phyloP scores from a whole-genome alignment of 805 yeast genomes.

The Candida michaelii region DNA sequence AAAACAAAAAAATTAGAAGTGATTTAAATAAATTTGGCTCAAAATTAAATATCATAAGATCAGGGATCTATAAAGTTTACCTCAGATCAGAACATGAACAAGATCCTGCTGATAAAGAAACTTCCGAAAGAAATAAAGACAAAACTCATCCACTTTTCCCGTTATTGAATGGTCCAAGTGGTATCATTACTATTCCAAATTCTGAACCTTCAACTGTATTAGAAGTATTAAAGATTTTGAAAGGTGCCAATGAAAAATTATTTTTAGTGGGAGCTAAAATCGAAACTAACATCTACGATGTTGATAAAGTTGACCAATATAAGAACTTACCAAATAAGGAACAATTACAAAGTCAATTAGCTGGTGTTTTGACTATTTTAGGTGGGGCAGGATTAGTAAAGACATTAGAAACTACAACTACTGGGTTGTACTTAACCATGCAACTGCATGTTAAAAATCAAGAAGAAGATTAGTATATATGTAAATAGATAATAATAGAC shows the following conservation, averaged over 20 bases:
- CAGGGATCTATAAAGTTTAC: slow-evolving; percentile 70
- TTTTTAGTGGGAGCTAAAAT: slow-evolving; percentile 84
- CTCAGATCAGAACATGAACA: slow-evolving; percentile 64
- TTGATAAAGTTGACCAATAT: slow-evolving; percentile 56
- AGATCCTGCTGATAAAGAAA: slow-evolving; percentile 72
- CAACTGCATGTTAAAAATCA: slow-evolving; percentile 39
- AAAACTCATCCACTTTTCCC: slow-evolving; percentile 66
- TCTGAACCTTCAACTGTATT: slow-evolving; percentile 71
- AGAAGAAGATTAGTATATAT: slow-evolving; percentile 6
- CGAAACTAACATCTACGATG: slow-evolving; percentile 56
- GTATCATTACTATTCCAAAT: slow-evolving; percentile 65
- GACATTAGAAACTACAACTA: slow-evolving; percentile 72
- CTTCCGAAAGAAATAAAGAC: slow-evolving; percentile 43
- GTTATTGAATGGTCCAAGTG: slow-evolving; percentile 82
- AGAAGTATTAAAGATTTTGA: slow-evolving; percentile 59
- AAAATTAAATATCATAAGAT: slow-evolving; percentile 64
- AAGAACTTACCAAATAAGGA: slow-evolving; percentile 72
- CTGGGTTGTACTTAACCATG: slow-evolving; percentile 69
- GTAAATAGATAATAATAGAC: slow-evolving; percentile 1
- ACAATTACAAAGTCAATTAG: slow-evolving; percentile 76
- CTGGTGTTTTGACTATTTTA: slow-evolving; percentile 76
- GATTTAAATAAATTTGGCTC: slow-evolving; percentile 69
- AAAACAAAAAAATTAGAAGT: slow-evolving; percentile 61
- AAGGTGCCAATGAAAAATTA: slow-evolving; percentile 66
- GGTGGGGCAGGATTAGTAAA: slow-evolving; percentile 89